Percentiles rank a stretch among this genome's conserved stretches.
Evolutionary conservation across 306 rosid species (phyloP).

Genomic region (Comarum palustre): DNA sequence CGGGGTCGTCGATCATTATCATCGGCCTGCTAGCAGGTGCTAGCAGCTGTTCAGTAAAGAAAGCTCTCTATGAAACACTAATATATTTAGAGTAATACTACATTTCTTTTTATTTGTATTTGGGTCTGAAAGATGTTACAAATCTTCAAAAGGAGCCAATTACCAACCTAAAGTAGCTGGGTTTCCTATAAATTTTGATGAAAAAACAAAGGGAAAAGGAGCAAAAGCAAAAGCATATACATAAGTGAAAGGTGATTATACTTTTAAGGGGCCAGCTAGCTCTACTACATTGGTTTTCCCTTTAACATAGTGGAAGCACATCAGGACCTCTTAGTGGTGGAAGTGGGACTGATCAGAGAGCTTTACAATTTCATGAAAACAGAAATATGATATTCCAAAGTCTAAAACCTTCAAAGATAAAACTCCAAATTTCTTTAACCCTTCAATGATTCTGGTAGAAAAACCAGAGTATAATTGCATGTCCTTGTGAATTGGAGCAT

Average conservation of each 20-base stretch:
- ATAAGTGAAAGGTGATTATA: conserved; percentile 38
- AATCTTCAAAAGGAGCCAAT: conserved; percentile 30
- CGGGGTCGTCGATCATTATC: conserved; percentile 13
- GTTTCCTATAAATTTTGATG: conserved; percentile 27
- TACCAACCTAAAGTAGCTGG: conserved; percentile 28
- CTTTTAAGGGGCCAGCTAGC: conserved; percentile 40
- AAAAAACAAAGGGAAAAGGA: conserved; percentile 24
- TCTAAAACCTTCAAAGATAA: background rate
- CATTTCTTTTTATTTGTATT: conserved; percentile 1
- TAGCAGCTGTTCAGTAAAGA: conserved; percentile 14
- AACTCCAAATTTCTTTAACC: background rate
- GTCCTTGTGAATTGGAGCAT: conserved; percentile 11
- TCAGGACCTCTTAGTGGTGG: conserved; percentile 27
- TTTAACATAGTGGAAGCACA: conserved; percentile 62
- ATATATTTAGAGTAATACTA: background rate
- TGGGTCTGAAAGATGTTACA: conserved; percentile 18
- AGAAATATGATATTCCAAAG: conserved; percentile 11
- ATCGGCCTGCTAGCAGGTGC: conserved; percentile 6
- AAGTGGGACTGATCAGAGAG: conserved; percentile 3
- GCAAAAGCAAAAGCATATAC: conserved; percentile 17
- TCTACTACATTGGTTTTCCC: conserved; percentile 31
- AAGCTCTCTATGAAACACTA: background rate
- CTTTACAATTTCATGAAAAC: background rate
- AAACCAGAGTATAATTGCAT: background rate
- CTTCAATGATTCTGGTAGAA: conserved; percentile 17